phyloP scores from a whole-genome alignment of 2,329 filamentous ascomycete genomes.

The Monilinia polystroma region DNA sequence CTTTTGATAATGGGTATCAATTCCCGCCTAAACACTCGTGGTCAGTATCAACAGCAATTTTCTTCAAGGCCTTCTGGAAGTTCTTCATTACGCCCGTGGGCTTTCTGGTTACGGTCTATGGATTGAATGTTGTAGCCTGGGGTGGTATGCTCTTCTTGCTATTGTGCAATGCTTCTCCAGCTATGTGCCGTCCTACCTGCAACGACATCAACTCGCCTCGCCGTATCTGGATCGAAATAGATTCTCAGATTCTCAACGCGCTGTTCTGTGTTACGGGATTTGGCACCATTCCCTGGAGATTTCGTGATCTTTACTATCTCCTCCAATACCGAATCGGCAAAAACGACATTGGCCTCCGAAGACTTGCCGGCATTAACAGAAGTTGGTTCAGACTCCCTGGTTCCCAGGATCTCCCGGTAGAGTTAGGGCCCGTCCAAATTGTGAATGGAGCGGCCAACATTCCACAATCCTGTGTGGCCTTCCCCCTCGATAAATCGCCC shows the following conservation, averaged over 20 bases:
- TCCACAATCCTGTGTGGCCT: constrained; percentile 54
- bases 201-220: constrained; percentile 72
- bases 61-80: constrained; percentile 62
- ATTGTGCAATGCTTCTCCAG: constrained; percentile 70
- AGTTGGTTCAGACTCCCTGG: constrained; percentile 73
- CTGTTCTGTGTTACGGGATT: constrained; percentile 88
- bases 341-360: constrained; percentile 58
- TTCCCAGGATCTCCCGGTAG: constrained; percentile 56
- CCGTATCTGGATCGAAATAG: constrained; percentile 81
- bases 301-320: constrained; percentile 75
- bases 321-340: constrained; percentile 59
- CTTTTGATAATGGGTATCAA: constrained; percentile 63
- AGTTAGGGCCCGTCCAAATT: constrained; percentile 55
- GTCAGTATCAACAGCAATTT: constrained; percentile 57
- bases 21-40: constrained; percentile 62
- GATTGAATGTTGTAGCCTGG: constrained; percentile 82
- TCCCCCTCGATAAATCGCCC: constrained; percentile 62
- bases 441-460: constrained; percentile 43
- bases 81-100: constrained; percentile 75
- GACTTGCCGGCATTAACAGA: constrained; percentile 71
- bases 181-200: constrained; percentile 71
- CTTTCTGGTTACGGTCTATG: constrained; percentile 75
- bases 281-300: constrained; percentile 80
- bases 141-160: constrained; percentile 88
- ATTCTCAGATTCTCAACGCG: constrained; percentile 78